Conservation (phyloP, 176 grass and related monocot species). For the Neostapfia colusana region DNA sequence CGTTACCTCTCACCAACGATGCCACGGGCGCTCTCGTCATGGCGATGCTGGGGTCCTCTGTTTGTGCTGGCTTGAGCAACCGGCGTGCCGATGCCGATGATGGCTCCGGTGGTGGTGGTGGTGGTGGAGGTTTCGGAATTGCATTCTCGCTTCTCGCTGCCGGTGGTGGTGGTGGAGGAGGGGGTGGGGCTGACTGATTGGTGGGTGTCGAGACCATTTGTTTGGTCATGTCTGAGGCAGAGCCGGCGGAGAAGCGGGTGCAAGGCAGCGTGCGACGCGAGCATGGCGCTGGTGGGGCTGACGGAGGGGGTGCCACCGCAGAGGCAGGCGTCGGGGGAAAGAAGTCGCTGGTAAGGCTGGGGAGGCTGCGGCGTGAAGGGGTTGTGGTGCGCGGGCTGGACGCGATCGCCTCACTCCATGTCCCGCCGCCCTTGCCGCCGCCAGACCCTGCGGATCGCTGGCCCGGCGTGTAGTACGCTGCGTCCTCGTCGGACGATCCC, state of each 20-base stretch:
- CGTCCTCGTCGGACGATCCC: slow-evolving; percentile 75
- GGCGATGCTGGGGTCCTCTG: slow-evolving; percentile 40
- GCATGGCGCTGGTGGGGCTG: slow-evolving; percentile 36
- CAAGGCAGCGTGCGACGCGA: slow-evolving; percentile 68
- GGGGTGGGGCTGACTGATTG: slow-evolving; percentile 32
- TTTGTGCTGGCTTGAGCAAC: slow-evolving; percentile 44
- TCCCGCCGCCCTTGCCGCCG: slow-evolving; percentile 35
- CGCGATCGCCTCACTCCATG: slow-evolving; percentile 55
- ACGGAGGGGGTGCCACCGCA: slow-evolving; percentile 17
- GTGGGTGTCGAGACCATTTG: slow-evolving; percentile 46
- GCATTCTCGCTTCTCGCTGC: slow-evolving; percentile 33
- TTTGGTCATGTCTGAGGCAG: slow-evolving; percentile 59
- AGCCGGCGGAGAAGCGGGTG: slow-evolving; percentile 62
- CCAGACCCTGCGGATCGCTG: slow-evolving; percentile 46
- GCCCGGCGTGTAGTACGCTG: slow-evolving; percentile 65
- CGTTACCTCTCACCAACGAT: slow-evolving; percentile 18
- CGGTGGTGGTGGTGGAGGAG: slow-evolving; percentile 32
- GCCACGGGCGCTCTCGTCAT: slow-evolving; percentile 8
- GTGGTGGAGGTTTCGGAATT: slow-evolving; percentile 24
- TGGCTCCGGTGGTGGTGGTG: slow-evolving; percentile 22
- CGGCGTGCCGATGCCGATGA: slow-evolving; percentile 37
- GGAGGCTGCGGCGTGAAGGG: slow-evolving; percentile 72
- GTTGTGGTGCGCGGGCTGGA: slow-evolving; percentile 67
- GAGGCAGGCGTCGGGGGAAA: slow-evolving; percentile 34
- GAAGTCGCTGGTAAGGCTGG: slow-evolving; percentile 71